phyloP scores from a whole-genome alignment of 2,329 filamentous ascomycete species.

The Penicillium sumatraense region DNA sequence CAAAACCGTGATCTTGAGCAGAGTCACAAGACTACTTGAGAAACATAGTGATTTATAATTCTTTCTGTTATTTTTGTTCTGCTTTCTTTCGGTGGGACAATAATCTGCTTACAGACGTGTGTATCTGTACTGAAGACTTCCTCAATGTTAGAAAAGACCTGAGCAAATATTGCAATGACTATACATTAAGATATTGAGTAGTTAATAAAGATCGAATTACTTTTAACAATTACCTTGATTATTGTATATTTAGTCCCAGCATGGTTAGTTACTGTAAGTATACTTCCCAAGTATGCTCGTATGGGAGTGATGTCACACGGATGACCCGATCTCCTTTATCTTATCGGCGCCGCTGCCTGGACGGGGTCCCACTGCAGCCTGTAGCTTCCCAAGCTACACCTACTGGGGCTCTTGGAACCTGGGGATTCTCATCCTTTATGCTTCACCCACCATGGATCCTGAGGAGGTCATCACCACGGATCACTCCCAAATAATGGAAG shows the following conservation, averaged over 20 bases:
- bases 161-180: too few species aligned
- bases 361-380: conserved; percentile 7
- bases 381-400: too few species aligned
- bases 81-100: neutral
- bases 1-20: conserved; percentile 9
- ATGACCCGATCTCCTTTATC: conserved; percentile 15
- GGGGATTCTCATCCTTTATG: conserved; percentile 11
- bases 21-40: neutral
- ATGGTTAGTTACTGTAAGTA: too few species aligned
- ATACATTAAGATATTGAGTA: too few species aligned
- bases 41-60: neutral
- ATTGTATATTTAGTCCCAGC: too few species aligned
- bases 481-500: conserved; percentile 17
- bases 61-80: neutral
- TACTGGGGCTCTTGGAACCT: neutral
- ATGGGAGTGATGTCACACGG: conserved; percentile 28
- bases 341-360: conserved; percentile 35
- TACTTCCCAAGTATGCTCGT: neutral
- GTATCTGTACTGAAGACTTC: too few species aligned
- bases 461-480: conserved; percentile 30
- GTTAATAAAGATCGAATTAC: too few species aligned
- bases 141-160: too few species aligned
- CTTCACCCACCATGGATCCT: conserved; percentile 31
- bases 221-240: too few species aligned
- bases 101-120: too few species aligned